Base-by-base conservation (phyloP, 2,329 filamentous ascomycete genomes). In the Paracamarosporium sp. region DNA sequence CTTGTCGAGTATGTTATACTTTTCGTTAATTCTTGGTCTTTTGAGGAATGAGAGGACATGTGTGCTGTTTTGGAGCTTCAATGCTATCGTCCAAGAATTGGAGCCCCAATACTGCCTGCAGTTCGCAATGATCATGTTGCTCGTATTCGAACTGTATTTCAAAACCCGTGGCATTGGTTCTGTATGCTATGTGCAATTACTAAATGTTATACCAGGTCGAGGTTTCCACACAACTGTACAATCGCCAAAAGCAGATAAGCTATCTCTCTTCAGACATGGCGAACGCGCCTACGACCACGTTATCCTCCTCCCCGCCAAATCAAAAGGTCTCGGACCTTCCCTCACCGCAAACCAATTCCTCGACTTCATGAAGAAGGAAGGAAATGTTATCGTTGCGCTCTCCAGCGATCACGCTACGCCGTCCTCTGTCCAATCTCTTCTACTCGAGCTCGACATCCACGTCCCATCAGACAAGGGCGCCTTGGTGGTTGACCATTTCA, bases 401-500 rank as follows among this genome's bases (percentile, higher is more conserved):
- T 93, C 93, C 31, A 88, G 91, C 64, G 85, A 86, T 55, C 81
- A 86, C 47, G 79, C 89, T 15, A 88, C 90, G 2, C 88, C 94
- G 13, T 87, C 86, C 53, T 87, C 91, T 46, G 80, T 97, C 67
- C 87, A 88, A 64, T 90, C 90, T 40, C 84, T 96, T 55, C 90
- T 98, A 50, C 82, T 91, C 70, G 93, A 98, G 79, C 84, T 97
- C 76, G 94, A 97, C 74, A 90, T 99, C 71, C 83, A 88, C 65
- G 86, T 97, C n/a, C 92, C 95, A 36, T 80, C 87, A 33, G 94
- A 97, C 78, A 91, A 93, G 71, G 92, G 90, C 55, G 88, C 91
- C 56, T 82, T 94, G 56, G 90, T 97, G 5, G 89, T 98, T 60
- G 95, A 98, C 79, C 95, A 99, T 82, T 97, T 98, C 87, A 90